Conservation (phyloP, 768 basidiomycete species). For the Naganishia onofrii region DNA sequence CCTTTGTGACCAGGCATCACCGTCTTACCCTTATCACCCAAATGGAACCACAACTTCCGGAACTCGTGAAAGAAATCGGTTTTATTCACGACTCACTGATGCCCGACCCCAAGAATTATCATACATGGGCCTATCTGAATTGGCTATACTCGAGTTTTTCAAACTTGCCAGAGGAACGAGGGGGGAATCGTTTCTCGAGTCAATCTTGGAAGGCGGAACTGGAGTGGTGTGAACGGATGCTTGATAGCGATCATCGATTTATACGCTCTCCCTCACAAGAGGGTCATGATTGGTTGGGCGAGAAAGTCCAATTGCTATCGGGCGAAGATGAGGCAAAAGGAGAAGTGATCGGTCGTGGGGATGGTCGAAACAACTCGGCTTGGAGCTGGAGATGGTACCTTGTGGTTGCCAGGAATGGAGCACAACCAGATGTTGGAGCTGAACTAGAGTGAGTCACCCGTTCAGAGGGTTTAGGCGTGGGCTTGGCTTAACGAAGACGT, state of each 20-base stretch:
- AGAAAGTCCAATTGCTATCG: not conserved
- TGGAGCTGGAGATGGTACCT: constrained; percentile 91
- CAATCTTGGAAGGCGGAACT: constrained; percentile 44
- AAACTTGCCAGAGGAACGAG: constrained; percentile 28
- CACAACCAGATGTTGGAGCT: constrained; percentile 60
- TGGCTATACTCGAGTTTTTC: constrained; percentile 82
- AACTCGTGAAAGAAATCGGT: constrained; percentile 61
- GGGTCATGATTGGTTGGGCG: not conserved
- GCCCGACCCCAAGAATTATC: constrained; percentile 91
- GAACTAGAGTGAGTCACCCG: constrained; percentile 69
- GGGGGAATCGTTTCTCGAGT: constrained; percentile 25
- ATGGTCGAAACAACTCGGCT: constrained; percentile 92
- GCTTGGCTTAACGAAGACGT: not conserved
- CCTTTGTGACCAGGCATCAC: constrained; percentile 54
- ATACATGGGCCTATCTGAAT: constrained; percentile 97
- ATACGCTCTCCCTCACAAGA: not conserved
- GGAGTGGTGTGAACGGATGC: constrained; percentile 48
- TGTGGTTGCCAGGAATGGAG: constrained; percentile 65
- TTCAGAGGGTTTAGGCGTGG: not conserved
- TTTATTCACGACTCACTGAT: constrained; percentile 74
- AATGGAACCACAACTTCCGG: constrained; percentile 47
- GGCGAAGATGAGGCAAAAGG: constrained; percentile 25
- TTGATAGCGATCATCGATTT: constrained; percentile 29
- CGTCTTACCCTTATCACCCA: constrained; percentile 54
- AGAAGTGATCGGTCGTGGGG: constrained; percentile 61